These are phyloP conservation scores for Spathaspora arborariae DNA, from an alignment of 805 yeast genomes.

Conservation along the genomic window DNA sequence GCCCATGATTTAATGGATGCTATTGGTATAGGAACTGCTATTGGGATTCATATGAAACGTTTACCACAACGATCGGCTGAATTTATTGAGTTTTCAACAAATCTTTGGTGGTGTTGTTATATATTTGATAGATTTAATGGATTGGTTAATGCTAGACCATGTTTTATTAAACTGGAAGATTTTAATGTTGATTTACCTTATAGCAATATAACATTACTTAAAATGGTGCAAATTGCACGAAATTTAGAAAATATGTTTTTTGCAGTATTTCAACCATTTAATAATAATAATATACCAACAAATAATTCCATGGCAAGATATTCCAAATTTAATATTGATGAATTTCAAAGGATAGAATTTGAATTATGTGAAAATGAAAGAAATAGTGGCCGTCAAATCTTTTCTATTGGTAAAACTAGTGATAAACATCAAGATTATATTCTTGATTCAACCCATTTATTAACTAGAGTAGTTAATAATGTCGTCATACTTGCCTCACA, in stretches of 20 bases:
- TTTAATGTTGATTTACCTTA: conserved; percentile 31
- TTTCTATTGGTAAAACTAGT: neutral
- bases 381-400: conserved; percentile 2
- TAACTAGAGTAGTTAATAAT: conserved; percentile 26
- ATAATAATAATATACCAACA: conserved; percentile 11
- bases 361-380: conserved; percentile 20
- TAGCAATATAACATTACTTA: conserved; percentile 19
- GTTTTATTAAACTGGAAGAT: conserved; percentile 28
- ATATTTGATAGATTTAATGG: conserved; percentile 31
- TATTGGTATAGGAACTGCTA: conserved; percentile 20
- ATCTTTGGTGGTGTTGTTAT: conserved; percentile 33
- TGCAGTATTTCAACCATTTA: conserved; percentile 21
- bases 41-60: conserved; percentile 26
- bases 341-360: conserved; percentile 24
- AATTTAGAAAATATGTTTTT: conserved; percentile 21
- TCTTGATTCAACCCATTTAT: conserved; percentile 18
- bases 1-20: conserved; percentile 29
- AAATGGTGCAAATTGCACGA: conserved; percentile 24
- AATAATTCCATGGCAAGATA: conserved; percentile 13
- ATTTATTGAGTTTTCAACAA: conserved; percentile 15
- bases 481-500: conserved; percentile 22
- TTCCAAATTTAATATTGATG: conserved; percentile 20
- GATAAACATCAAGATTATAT: conserved; percentile 12
- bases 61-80: conserved; percentile 7
- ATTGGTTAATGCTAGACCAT: conserved; percentile 21